Evolutionary conservation across 179 eudicot species (phyloP).

Genomic region (Actinidia arguta): DNA sequence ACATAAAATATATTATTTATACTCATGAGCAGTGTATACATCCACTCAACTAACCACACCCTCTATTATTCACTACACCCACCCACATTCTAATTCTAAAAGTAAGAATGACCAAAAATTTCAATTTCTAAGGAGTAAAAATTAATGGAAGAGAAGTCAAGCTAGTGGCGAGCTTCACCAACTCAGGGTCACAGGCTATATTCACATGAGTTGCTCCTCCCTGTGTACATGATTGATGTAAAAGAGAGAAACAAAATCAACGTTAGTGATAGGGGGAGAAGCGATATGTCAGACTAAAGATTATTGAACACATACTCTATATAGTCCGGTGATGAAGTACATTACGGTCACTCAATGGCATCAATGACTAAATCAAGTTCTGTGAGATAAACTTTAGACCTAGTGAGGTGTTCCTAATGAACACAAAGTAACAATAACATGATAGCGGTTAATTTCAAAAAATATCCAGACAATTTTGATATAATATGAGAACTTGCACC

Average conservation of each 20-base stretch:
- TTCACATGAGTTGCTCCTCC: constrained; percentile 98
- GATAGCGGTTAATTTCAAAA: neutral
- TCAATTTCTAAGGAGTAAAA: neutral
- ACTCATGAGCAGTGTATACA: too few relatives aligned
- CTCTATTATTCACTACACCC: too few relatives aligned
- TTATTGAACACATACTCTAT: neutral
- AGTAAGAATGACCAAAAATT: neutral
- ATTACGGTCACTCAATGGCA: neutral
- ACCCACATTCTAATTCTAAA: too few relatives aligned
- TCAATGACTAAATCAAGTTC: neutral
- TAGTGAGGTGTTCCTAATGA: neutral
- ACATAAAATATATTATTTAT: too few relatives aligned
- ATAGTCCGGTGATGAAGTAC: neutral
- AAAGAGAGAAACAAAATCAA: neutral
- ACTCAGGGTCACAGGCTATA: constrained; percentile 86
- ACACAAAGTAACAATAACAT: neutral
- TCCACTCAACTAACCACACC: too few relatives aligned
- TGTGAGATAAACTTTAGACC: neutral
- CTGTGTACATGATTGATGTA: constrained; percentile 34
- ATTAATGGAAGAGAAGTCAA: constrained; percentile 82
- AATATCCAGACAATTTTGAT: neutral
- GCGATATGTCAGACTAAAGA: neutral
- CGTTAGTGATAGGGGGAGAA: neutral
- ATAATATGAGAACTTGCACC: neutral
- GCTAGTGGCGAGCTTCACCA: constrained; percentile 84